Base-by-base conservation (phyloP, 208 protist species). In the Naegleria fowleri region DNA sequence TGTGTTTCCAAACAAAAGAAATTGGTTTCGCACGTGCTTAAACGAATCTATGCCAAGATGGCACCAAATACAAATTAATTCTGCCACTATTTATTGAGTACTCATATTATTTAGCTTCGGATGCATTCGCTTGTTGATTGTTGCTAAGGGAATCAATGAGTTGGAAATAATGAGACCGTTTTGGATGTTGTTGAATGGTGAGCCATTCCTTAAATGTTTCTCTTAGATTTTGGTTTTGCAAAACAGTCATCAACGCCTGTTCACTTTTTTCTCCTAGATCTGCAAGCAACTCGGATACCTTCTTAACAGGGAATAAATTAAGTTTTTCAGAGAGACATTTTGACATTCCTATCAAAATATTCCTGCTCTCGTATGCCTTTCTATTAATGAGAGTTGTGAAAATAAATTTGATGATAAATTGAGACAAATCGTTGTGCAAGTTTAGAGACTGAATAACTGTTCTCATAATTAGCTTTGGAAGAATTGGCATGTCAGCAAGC, bases 401-500 rank as follows among this genome's bases (percentile, higher is more conserved):
- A 79, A 33, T 36, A 79, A 79, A 79, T 36, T 79, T 79, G 29
- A 79, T 25, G 9, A 79, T 25, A 9, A 79, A 79, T 36, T 29
- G 16, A 79, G 67, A 25, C n/a, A 79, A 79, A 79, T 33, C 67
- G 16, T 29, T 29, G n/a, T 79, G 29, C 16, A 79, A 36, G 29
- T 79, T 79, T 33, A 79, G n/a, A 79, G 67, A 36, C n/a, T 79
- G 67, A 79, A 79, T 79, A 79, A 33, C 67, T 36, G 67, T 79
- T 36, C 67, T 79, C 25, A 79, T 79, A 36, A 79, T 13, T 79
- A 79, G 36, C 29, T 36, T 79, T 36, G 67, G 29, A 36, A 79
- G 6, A 36, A 25, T 19, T 79, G 9, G 25, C 13, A 79, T 79
- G n/a, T 79, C 67, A 36, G 25, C 67, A 36, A 79, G 7, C 36